Base-by-base conservation (phyloP, 1,284 basidiomycete genomes). In the Ceratobasidium sp. region DNA sequence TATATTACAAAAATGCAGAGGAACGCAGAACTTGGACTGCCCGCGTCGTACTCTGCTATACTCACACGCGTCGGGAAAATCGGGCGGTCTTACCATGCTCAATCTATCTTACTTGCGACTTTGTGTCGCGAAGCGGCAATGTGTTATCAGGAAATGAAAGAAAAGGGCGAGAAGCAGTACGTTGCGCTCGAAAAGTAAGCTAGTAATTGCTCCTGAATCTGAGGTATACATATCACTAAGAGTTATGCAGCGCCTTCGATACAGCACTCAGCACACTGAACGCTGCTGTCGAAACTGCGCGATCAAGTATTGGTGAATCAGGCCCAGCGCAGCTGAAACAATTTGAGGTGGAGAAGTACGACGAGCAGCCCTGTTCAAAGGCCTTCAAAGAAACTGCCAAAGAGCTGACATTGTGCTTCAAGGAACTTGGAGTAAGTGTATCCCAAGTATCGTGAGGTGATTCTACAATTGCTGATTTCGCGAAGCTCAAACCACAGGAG, bases 181-280 rank as follows among this genome's bases (percentile, higher is more conserved):
- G 20, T 44, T 20, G 68, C 68, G 2, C 52, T 70, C 44, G 68
- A 70, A 70, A 70, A 70, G 68, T 57, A 44, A 56, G 68, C n/a
- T 3, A 20, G 12, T 13, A 33, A 33, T 9, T 28, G 5, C 5
- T 26, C 15, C 20, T 7, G 9, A n/a, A 15, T n/a, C 15, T 2
- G 0, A 5, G 20, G 2, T 20, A n/a, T 6, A 40, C 13, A 6
- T 5, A 17, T 50, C 6, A 15, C 48, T 52, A 13, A 67, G 28
- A 5, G 2, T 13, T 17, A 52, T 17, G 2, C 13, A 52, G 66
- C 12, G 66, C 66, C 3, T 42, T 68, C n/a, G 48, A 68, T 15
- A 50, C 17, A 40, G 40, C 66, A n/a, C n/a, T 40, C 13, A 23
- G 38, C 2, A 33, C 48, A 20, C 66, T 68, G 17, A 10, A 54